Conservation (phyloP, 495 filamentous ascomycete genomes). For the Aspergillus cavernicola region DNA sequence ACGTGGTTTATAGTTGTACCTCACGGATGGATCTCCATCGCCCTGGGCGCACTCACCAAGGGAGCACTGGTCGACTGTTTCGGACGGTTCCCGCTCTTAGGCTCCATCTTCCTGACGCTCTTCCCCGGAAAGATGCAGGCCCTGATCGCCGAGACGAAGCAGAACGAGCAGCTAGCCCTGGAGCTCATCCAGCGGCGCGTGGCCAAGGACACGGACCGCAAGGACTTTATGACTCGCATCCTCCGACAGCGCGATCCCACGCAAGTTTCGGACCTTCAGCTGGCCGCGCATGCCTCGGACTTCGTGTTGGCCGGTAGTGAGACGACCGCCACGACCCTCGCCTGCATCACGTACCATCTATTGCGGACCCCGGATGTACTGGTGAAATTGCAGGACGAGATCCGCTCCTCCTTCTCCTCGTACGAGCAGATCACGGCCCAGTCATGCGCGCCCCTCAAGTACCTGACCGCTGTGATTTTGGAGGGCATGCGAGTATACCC, state of each 20-base stretch:
- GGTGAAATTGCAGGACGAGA: background rate
- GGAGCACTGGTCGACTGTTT: background rate
- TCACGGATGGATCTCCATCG: no score
- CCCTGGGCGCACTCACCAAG: constrained; percentile 9
- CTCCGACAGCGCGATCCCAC: background rate
- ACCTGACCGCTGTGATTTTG: background rate
- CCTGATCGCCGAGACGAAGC: background rate
- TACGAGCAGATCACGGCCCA: background rate
- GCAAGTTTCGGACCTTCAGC: background rate
- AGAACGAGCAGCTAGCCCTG: background rate
- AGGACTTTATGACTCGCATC: background rate
- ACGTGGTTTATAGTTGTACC: no score
- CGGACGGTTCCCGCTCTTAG: background rate
- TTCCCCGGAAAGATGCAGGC: no score
- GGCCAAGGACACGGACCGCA: background rate
- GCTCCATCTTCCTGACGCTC: no score
- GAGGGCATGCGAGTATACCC: background rate
- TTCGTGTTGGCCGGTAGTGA: constrained; percentile 43
- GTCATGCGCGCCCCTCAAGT: constrained; percentile 6
- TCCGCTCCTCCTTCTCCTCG: background rate
- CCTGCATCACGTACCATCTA: constrained; percentile 37
- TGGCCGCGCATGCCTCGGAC: background rate
- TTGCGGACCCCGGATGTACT: background rate
- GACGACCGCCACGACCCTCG: constrained; percentile 49
- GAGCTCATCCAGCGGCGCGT: background rate